A percentile compares a stretch with the other conserved stretches of the same genome.
phyloP scores from a whole-genome alignment of 371 early-diverging fungal species.

The Polyrhizophydium stewartii region DNA sequence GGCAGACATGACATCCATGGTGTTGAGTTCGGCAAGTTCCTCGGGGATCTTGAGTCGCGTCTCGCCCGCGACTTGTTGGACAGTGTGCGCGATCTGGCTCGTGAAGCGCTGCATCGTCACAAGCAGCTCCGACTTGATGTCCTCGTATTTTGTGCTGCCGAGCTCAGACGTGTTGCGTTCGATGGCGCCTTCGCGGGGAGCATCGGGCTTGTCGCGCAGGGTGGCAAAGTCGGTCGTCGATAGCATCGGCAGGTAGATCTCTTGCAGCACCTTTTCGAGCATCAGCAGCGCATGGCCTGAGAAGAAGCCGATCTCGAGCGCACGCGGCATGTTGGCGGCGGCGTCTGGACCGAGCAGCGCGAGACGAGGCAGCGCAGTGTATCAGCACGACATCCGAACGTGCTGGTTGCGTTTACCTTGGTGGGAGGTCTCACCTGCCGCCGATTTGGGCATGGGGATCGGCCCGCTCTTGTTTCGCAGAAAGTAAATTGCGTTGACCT shows the following conservation, averaged over 20 bases:
- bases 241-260: conserved; percentile 51
- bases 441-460: conserved; percentile 29
- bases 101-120: conserved; percentile 45
- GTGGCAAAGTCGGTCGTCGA: conserved; percentile 15
- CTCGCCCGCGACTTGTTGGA: conserved; percentile 50
- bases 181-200: conserved; percentile 2
- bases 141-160: conserved; percentile 18
- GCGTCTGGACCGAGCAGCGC: conserved; percentile 20
- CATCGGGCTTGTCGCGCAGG: not conserved
- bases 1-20: conserved; percentile 19
- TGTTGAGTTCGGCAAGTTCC: conserved; percentile 22
- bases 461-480: conserved; percentile 37
- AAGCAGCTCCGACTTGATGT: conserved; percentile 36
- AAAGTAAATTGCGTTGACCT: conserved; percentile 46
- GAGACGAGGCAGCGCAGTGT: not conserved
- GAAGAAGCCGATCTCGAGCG: conserved; percentile 47
- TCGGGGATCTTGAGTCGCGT: conserved; percentile 47
- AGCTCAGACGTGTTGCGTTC: conserved; percentile 7
- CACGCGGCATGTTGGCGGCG: conserved; percentile 12
- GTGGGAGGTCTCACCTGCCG: conserved; percentile 20
- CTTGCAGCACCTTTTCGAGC: conserved; percentile 46
- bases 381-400: not conserved
- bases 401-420: not conserved
- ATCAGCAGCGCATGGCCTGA: conserved; percentile 45
- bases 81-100: conserved; percentile 46